A percentile compares a stretch with the other conserved stretches of the same genome.
Conservation (phyloP, 495 filamentous ascomycete genomes). For the Trichocladium uniseriatum region DNA sequence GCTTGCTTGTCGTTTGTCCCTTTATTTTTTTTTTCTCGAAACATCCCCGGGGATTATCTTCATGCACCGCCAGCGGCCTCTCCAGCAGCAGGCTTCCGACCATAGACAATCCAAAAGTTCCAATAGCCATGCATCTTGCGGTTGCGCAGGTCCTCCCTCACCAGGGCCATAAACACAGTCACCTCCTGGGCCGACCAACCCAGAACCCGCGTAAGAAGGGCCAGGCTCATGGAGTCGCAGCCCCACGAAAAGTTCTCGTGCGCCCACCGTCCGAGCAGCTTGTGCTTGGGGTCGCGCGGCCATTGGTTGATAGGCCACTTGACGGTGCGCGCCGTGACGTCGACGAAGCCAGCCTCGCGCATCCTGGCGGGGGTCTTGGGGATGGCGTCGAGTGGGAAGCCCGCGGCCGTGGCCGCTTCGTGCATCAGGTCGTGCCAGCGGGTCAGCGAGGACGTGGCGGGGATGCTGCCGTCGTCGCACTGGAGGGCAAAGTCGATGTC, state of each 20-base stretch:
- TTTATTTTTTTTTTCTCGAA: too few relatives aligned
- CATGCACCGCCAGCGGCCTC: too few relatives aligned
- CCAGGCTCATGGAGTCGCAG: not conserved
- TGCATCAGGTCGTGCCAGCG: conserved; percentile 25
- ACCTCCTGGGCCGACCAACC: not conserved
- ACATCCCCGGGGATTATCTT: too few relatives aligned
- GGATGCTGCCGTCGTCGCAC: conserved; percentile 44
- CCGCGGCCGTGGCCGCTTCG: conserved; percentile 17
- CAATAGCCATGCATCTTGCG: not conserved
- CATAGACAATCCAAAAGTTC: not conserved
- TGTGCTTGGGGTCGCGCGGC: conserved; percentile 45
- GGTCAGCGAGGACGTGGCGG: conserved; percentile 14
- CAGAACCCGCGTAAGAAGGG: not conserved
- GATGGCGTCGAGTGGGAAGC: conserved; percentile 20
- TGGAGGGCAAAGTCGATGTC: conserved; percentile 30
- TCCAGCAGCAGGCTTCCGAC: too few relatives aligned
- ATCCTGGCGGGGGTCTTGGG: conserved; percentile 30
- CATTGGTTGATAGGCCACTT: conserved; percentile 41
- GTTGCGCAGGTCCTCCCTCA: not conserved
- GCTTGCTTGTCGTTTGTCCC: too few relatives aligned
- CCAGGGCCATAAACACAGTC: not conserved
- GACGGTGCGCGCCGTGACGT: conserved; percentile 34
- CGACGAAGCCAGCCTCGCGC: conserved; percentile 43
- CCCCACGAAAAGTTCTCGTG: conserved; percentile 11
- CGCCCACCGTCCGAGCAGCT: conserved; percentile 40